Conservation (phyloP, 805 yeast genomes). For the Candida arabinofermentans region DNA sequence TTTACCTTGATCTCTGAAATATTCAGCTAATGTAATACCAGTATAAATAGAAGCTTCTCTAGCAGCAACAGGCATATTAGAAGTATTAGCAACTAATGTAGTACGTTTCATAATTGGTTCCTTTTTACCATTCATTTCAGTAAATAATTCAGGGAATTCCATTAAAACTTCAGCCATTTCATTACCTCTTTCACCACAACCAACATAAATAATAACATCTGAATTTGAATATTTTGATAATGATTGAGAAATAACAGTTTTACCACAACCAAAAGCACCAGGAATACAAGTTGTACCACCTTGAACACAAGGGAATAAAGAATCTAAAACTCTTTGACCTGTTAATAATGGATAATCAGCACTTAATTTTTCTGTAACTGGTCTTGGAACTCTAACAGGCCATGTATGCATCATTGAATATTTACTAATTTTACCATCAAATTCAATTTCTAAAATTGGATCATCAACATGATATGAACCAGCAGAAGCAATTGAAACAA, state of each 20-base stretch:
- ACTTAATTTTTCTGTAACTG: slow-evolving; percentile 88
- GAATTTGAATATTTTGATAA: slow-evolving; percentile 96
- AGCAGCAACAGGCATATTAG: slow-evolving; percentile 99
- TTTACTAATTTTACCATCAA: slow-evolving; percentile 74
- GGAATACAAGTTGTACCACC: slow-evolving; percentile 99
- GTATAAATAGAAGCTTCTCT: slow-evolving; percentile 99
- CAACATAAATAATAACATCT: slow-evolving; percentile 92
- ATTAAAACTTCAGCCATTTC: slow-evolving; percentile 99
- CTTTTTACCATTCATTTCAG: slow-evolving; percentile 86
- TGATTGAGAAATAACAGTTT: slow-evolving; percentile 94
- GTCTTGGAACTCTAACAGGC: slow-evolving; percentile 99
- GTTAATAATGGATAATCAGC: slow-evolving; percentile 95
- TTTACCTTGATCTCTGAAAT: slow-evolving; percentile 99
- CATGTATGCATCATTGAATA: slow-evolving; percentile 97
- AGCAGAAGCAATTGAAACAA: slow-evolving; percentile 80
- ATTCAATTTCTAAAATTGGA: slow-evolving; percentile 87
- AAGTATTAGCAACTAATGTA: slow-evolving; percentile 95
- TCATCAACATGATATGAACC: slow-evolving; percentile 93
- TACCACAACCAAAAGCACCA: slow-evolving; percentile 99
- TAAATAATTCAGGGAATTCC: slow-evolving; percentile 98
- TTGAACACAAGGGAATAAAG: slow-evolving; percentile 98
- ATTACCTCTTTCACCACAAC: slow-evolving; percentile 95
- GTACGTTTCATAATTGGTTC: slow-evolving; percentile 99
- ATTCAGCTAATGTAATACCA: slow-evolving; percentile 97
- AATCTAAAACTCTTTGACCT: slow-evolving; percentile 98